Evolutionary conservation across 2,329 filamentous ascomycete genomes (phyloP), one percentile per base, ranked within the genome.

Genomic region (Phialophora expanda): DNA sequence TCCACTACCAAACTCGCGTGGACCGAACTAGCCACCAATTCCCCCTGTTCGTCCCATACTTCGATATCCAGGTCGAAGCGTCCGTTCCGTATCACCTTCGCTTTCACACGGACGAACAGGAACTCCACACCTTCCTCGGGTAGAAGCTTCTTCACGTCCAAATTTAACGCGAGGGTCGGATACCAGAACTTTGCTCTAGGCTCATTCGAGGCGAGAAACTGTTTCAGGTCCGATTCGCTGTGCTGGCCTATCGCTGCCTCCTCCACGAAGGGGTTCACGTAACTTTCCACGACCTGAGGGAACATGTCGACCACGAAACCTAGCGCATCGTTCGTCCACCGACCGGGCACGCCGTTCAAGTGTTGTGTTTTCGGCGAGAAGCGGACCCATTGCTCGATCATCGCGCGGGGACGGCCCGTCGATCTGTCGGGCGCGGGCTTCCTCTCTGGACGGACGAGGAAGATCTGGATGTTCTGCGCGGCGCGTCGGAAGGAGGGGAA

Each of bases 81-180:
- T 0, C 91, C 91, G 69, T 92, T 88, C 70, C 82, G 83, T 50
- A 93, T 85, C 76, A 83, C 80, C 77, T 91, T 93, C 4, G 87
- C 82, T 62, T 85, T 82, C 12, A 89, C 82, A 34, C 90, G 82
- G 48, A 88, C 81, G 72, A 89, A 89, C 61, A 96, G 74, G 88
- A 90, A 95, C 75, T 91, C 87, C 1, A 87, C 86, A 0, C 91
- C 91, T 50, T 86, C 85, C 17, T 66, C 57, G 0, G 90, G 90
- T 53, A 96, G 75, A 6, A 83, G 76, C 75, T 89, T 91, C 80
- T 94, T 95, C 46, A 93, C 80, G 68, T 96, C 91, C 24, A 96
- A 73, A 74, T 91, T 92, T 74, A 95, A 78, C 20, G 88, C 79
- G 1, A 96, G 77, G 0, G 91, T 96, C 0, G 90, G 90, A 75